Evolutionary conservation across 495 filamentous ascomycete species (phyloP), one percentile per base, ranked within the genome.

Genomic region (Cairneyella variabilis): DNA sequence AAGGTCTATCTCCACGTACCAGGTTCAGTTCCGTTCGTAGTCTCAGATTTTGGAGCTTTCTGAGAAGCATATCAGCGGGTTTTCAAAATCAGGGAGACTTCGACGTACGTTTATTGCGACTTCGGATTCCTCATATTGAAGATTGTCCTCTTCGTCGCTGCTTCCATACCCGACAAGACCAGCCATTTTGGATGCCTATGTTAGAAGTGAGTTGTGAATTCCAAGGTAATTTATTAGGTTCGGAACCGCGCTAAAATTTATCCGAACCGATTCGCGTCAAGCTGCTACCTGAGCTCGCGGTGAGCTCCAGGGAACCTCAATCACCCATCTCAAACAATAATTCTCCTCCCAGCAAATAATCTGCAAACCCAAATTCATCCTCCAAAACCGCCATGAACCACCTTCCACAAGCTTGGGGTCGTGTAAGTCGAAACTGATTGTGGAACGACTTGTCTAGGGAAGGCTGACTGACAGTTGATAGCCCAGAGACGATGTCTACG

Each of bases 381-480:
- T n/a, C 4, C 32, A 2, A 39, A n/a, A 25, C 20, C 43, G 53
- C 22, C 52, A 97, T 97, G 92, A 91, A 97, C 70, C 92, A 97
- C 73, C 82, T 89, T 67, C 92, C 92, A 54, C 88, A 95, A 83
- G 85, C 84, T 62, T 97, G 92, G 92, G 92, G 92, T 67, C 87
- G 92, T 73, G 93, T 97, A 89, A 39, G 57, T 56, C 18, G 4
- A 10, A 26, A 47, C n/a, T 2, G 1, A 34, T 17, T 26, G 17
- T 27, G 7, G 14, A 18, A 4, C 14, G 25, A 32, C n/a, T 22
- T 34, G 8, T 34, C 16, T 18, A 32, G 72, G 60, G 25, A 22
- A 52, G 32, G 32, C 56, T 53, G 40, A 54, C 52, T 41, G 39
- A 52, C 53, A 51, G 58, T 51, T 44, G 59, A 63, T 38, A 64